Evolutionary conservation across 805 yeast genomes (phyloP).

Genomic region (Saccharomycopsis selenospora): DNA sequence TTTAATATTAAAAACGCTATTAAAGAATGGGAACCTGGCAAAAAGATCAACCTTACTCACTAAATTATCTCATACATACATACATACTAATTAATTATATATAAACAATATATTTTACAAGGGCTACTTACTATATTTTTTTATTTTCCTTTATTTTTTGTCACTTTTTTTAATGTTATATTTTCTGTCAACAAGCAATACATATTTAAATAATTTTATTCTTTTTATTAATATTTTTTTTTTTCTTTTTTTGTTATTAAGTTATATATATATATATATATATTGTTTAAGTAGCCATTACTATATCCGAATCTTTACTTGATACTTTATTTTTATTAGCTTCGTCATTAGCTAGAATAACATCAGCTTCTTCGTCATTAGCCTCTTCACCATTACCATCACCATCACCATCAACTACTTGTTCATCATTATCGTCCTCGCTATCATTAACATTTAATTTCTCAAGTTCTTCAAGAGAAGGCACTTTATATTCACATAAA

Average conservation of each 20-base stretch:
- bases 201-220: too few species aligned
- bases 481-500: slow-evolving; percentile 55
- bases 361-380: slow-evolving; percentile 12
- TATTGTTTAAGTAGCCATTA: not conserved
- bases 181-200: too few species aligned
- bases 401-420: slow-evolving; percentile 27
- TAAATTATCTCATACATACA: too few species aligned
- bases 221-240: too few species aligned
- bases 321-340: not conserved
- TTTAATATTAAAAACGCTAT: slow-evolving; percentile 65
- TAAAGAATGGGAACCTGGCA: slow-evolving; percentile 71
- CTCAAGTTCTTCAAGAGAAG: slow-evolving; percentile 26
- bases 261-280: too few species aligned
- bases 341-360: slow-evolving; percentile 1
- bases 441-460: slow-evolving; percentile 29
- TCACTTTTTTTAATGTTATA: too few species aligned
- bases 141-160: too few species aligned
- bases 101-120: too few species aligned
- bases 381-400: slow-evolving; percentile 32
- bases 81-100: too few species aligned
- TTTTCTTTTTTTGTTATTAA: too few species aligned
- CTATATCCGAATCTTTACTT: not conserved
- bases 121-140: too few species aligned
- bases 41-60: slow-evolving; percentile 58
- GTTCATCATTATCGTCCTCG: slow-evolving; percentile 28